Evolutionary conservation across 805 yeast species (phyloP), one percentile per base, ranked within the genome.

Genomic region (Kodamaea jinghongensis): DNA sequence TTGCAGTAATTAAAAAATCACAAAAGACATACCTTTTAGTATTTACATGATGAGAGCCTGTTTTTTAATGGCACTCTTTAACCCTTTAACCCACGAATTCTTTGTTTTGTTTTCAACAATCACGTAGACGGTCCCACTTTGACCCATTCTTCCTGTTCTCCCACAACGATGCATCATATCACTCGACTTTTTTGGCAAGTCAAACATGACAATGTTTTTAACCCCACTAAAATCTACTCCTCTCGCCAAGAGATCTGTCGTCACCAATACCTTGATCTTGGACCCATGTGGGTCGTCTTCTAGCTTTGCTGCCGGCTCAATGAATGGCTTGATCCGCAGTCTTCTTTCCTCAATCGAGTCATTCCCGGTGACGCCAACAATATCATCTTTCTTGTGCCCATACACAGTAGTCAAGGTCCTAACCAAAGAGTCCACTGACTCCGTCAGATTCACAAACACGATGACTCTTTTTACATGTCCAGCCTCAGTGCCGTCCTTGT

Each of bases 121-220:
- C 53, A 93, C 67, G 46, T 88, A 83, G 2, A 87, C 96, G 45
- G 96, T 74, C 10, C 99, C 99, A 27, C 83, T 73, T 54, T 83
- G 88, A 32, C 84, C 86, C 85, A 90, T 82, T 58, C 99, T 69
- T 2, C 96, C 97, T 0, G 97, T 91, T 63, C 99, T 77, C 1
- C 99, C 99, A 1, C 87, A 83, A 45, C 99, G 71, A 58, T 91
- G 98, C 14, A 91, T 79, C 44, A 91, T 68, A 61, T 91, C 98
- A 13, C 87, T 81, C 0, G 96, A 78, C 11, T 84, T 81, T 38
- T 76, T 75, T 4, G 99, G 99, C 32, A 89, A 78, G 55, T 91
- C 97, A 66, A 82, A 83, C 36, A 93, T 64, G 17, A 91, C 71
- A 9, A 91, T 86, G 51, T 89, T 89, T 49, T 89, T 75, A 22